A percentile compares a stretch with the other conserved stretches of the same genome.
Evolutionary conservation across 2,329 filamentous ascomycete genomes (phyloP).

Genomic region (Mycosphaerella arachidis): DNA sequence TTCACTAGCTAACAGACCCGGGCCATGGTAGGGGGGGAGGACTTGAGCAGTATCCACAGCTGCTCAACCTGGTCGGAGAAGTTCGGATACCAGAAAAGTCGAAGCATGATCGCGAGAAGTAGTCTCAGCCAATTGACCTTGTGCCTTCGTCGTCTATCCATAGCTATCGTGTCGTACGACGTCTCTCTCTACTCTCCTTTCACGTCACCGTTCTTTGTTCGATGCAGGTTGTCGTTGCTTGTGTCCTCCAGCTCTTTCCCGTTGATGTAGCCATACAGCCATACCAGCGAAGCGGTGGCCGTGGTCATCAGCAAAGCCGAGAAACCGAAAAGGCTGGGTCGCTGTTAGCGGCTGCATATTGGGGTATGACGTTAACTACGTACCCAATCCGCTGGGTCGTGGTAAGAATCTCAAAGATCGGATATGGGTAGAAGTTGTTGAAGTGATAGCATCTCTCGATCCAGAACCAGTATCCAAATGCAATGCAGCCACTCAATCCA

Average conservation of each 20-base stretch:
- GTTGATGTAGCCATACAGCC: slow-evolving; percentile 64
- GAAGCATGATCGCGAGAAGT: too few relatives aligned
- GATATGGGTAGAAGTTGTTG: slow-evolving; percentile 79
- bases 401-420: slow-evolving; percentile 67
- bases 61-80: too few relatives aligned
- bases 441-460: slow-evolving; percentile 65
- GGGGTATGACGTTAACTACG: slow-evolving; percentile 4
- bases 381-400: slow-evolving; percentile 59
- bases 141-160: background rate
- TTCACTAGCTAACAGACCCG: too few relatives aligned
- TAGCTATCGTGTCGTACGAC: background rate
- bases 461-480: slow-evolving; percentile 71
- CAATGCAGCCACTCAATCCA: slow-evolving; percentile 54
- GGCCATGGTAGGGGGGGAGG: too few relatives aligned
- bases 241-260: slow-evolving; percentile 36
- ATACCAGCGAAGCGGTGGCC: slow-evolving; percentile 65
- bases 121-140: too few relatives aligned
- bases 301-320: slow-evolving; percentile 64
- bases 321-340: slow-evolving; percentile 39
- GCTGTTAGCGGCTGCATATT: background rate
- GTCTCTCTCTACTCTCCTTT: slow-evolving; percentile 20
- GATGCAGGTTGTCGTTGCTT: slow-evolving; percentile 9
- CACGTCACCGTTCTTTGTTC: slow-evolving; percentile 23
- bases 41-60: too few relatives aligned
- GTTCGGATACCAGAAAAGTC: too few relatives aligned